Evolutionary conservation across 2,329 filamentous ascomycete species (phyloP).

Genomic region (Cladosporium colombiae): DNA sequence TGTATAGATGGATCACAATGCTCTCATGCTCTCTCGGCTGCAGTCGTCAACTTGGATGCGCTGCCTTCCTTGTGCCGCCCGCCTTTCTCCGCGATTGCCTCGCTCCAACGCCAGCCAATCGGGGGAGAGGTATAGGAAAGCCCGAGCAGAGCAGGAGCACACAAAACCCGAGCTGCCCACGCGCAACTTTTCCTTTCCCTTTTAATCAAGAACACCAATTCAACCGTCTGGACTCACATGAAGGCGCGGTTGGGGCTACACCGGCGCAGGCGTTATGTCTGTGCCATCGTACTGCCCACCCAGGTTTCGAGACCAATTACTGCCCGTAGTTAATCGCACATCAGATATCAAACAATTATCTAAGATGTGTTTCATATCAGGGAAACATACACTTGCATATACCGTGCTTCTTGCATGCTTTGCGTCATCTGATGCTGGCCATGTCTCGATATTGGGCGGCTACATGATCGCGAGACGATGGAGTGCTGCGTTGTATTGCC

Average conservation of each 20-base stretch:
- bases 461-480: background rate
- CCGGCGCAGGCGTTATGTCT: slow-evolving; percentile 34
- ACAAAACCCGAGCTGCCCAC: slow-evolving; percentile 9
- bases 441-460: background rate
- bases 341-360: slow-evolving; percentile 36
- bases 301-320: slow-evolving; percentile 48
- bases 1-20: background rate
- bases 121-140: slow-evolving; percentile 4
- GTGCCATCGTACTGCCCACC: slow-evolving; percentile 26
- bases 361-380: slow-evolving; percentile 56
- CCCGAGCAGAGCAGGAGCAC: background rate
- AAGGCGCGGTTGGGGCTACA: slow-evolving; percentile 36
- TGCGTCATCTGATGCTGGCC: background rate
- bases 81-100: slow-evolving; percentile 17
- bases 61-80: background rate
- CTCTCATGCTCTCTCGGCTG: background rate
- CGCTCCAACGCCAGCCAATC: slow-evolving; percentile 24
- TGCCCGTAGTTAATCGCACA: slow-evolving; percentile 57
- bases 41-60: background rate
- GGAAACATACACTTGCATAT: slow-evolving; percentile 29
- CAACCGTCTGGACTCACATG: slow-evolving; percentile 36
- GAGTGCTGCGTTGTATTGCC: background rate
- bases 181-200: slow-evolving; percentile 20
- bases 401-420: background rate
- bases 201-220: slow-evolving; percentile 20